Evolutionary conservation across 169 alveolate genomes (phyloP), one percentile per base, ranked within the genome.

Genomic region (Plasmodium vinckei): DNA sequence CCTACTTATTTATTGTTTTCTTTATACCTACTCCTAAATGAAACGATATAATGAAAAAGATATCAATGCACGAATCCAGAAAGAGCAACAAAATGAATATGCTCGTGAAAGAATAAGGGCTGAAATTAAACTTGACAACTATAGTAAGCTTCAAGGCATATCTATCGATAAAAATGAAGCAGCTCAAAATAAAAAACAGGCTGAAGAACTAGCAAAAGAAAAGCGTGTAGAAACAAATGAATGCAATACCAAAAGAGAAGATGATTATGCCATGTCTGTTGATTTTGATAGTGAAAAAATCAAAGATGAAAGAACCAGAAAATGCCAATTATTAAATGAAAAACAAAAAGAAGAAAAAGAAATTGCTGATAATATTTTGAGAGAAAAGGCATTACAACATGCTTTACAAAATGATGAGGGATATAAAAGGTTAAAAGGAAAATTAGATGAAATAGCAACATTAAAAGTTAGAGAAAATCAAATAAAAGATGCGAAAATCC

Each of bases 371-470:
- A 46, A 67, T 17, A 27, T 21, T 1, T 63, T 79, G 10, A 15
- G 89, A 79, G 84, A 79, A 53, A 79, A 79, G 33, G 89, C 89
- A 23, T 13, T 54, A 12, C 65, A 79, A 79, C 79, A 79, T 17
- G 27, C 89, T 12, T 42, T 79, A 53, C 89, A 79, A 79, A 79
- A 79, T 53, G 89, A 79, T 25, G 89, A 79, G 56, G 72, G 71
- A 12, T 79, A 79, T 67, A 79, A 79, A 54, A 54, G 68, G 65
- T 49, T 79, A 67, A 79, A 79, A 61, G 72, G 60, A 25, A 79
- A 79, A 53, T 56, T 79, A 27, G 89, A 79, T 12, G 89, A 79
- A 61, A 54, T 79, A 9, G 84, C 89, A 19, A 67, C 71, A 21
- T 67, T 67, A 56, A 79, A 79, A 54, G 72, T 47, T 5, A 64